Evolutionary conservation across 2,329 filamentous ascomycete species (phyloP), one percentile per base, ranked within the genome.

Genomic region (Curvularia spicifera): DNA sequence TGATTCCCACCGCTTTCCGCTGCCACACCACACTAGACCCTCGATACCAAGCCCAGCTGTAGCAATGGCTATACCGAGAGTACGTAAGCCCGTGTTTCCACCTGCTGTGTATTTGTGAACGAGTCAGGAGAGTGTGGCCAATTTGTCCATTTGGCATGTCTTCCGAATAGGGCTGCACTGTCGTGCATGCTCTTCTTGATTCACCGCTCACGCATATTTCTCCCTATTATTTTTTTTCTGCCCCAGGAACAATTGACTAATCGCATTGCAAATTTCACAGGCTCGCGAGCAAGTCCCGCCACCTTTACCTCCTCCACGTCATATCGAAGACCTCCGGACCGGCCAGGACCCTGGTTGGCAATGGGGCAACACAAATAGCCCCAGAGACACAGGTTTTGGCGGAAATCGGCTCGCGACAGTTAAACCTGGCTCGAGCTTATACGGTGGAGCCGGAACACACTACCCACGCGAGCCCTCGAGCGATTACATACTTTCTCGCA

Each of bases 321-420:
- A 82, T 71, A 83, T 89, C 58, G 79, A 81, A 64, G 83, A 86
- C 59, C 83, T 86, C 63, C 78, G 81, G 66, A 74, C 80, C 61
- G 86, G 85, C 35, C 81, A 84, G 67, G 87, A 89, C 74, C 80
- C 83, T 54, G 86, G 83, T 59, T 89, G 86, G 86, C 79, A 84
- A 72, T 87, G 84, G 81, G 85, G 83, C 61, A 88, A 89, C 76
- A 78, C 79, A 57, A 87, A 88, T 75, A 79, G 80, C 50, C 79
- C 79, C 45, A 80, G 78, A 57, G 75, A 81, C 51, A 73, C 76
- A 49, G 78, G 80, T 63, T 82, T 83, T 71, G 80, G 79, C 53
- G 77, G 78, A 51, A 74, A 74, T 56, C 76, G 76, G 60, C 78
- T 78, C 46, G 76, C 71, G 46, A 78, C 74, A 48, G 72, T 83